Evolutionary conservation across 805 yeast genomes (phyloP), one percentile per base, ranked within the genome.

Genomic region (Pichia phayaonensis): DNA sequence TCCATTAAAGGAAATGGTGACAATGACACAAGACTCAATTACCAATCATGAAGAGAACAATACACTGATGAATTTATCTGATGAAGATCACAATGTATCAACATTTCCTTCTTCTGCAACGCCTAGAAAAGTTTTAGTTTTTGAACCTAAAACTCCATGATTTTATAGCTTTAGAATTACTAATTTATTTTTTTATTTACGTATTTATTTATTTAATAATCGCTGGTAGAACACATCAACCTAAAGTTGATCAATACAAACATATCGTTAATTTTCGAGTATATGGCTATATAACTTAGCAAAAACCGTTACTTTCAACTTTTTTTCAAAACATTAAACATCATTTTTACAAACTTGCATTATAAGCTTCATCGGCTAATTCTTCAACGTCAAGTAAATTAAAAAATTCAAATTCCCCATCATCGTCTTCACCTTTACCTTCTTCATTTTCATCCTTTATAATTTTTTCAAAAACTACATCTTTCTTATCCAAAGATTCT

Each of bases 401-500:
- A 49, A 82, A 59, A 10, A 71, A 75, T 23, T 71, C 64, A 49
- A 78, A 63, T 23, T 72, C 74, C 12, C 59, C 64, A 10, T 38
- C 23, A 16, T 55, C 60, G 42, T 63, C 69, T 41, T 69, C 75
- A 12, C 69, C 62, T n/a, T 66, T 61, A 24, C 70, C 72, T 6
- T 11, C 13, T 16, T 23, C 11, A 31, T 67, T 76, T 69, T 56
- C 80, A 16, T 63, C 54, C 21, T 52, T 58, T 31, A 72, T 59
- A 2, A 70, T 60, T 55, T 81, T 80, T 55, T 82, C 86, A 61
- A 81, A 82, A 1, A 76, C 74, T 26, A 85, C 71, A 38, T 75
- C 80, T 16, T 65, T 58, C 54, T 75, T 80, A 13, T 55, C 48
- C 26, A 82, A 40, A 0, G 50, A 43, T 21, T 60, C 68, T 10